Evolutionary conservation across 208 protist genomes (phyloP).

Genomic region (Leishmania amazonensis): DNA sequence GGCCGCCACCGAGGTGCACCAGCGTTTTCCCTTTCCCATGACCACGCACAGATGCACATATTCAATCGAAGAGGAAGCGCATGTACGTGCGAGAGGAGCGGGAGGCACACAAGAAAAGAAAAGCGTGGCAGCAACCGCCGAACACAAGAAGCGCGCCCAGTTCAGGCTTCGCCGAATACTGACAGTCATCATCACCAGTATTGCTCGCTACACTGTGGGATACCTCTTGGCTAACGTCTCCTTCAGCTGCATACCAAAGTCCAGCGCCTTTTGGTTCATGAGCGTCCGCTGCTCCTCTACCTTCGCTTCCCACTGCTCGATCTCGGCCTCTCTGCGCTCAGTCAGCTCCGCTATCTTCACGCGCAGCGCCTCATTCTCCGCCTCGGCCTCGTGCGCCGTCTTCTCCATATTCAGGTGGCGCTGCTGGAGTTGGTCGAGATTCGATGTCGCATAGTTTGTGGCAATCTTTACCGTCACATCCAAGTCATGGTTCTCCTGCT

Average conservation of each 20-base stretch:
- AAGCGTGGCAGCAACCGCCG: too few relatives aligned
- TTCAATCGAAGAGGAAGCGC: not conserved
- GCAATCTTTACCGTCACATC: conserved; percentile 70
- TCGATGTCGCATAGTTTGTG: conserved; percentile 63
- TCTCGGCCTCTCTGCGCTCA: conserved; percentile 63
- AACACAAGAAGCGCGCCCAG: not conserved
- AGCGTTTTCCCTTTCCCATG: too few relatives aligned
- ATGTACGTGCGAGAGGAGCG: not conserved
- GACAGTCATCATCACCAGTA: not conserved
- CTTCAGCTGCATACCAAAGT: conserved; percentile 91
- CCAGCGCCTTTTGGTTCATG: conserved; percentile 89
- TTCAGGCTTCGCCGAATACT: not conserved
- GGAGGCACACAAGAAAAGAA: not conserved
- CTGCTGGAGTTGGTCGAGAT: conserved; percentile 82
- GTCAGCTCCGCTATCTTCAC: conserved; percentile 54
- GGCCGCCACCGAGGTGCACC: not conserved
- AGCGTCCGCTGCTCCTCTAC: conserved; percentile 76
- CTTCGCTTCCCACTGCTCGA: conserved; percentile 82
- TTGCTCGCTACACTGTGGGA: not conserved
- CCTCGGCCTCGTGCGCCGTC: conserved; percentile 60
- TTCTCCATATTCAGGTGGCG: conserved; percentile 69
- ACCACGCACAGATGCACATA: not conserved
- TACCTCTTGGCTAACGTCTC: conserved; percentile 38
- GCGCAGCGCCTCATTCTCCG: conserved; percentile 69
- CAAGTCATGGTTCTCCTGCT: conserved; percentile 48